Evolutionary conservation across 768 basidiomycete species (phyloP).

Genomic region (Tylopilus subfusipes): DNA sequence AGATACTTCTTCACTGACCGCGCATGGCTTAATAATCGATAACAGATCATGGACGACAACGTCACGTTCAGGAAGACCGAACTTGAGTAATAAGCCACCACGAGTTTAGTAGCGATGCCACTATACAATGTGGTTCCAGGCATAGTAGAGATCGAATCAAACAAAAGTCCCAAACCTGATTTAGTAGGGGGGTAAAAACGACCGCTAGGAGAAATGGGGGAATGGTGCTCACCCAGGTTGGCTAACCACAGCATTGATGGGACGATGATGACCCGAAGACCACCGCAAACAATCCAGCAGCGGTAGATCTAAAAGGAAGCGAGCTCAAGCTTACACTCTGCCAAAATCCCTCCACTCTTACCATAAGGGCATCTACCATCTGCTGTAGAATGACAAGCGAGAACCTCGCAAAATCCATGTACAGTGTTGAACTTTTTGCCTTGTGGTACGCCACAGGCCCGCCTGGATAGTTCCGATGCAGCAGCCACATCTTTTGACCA

Average conservation of each 20-base stretch:
- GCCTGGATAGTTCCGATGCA: not conserved
- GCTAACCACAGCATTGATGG: not conserved
- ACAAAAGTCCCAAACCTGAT: not conserved
- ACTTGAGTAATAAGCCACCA: not conserved
- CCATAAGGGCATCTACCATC: not conserved
- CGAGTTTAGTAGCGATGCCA: not conserved
- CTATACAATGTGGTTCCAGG: not conserved
- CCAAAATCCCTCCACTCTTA: not conserved
- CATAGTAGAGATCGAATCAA: not conserved
- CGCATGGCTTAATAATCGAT: not conserved
- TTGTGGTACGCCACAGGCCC: not conserved
- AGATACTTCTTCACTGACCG: not conserved
- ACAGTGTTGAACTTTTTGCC: not conserved
- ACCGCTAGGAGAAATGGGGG: not conserved
- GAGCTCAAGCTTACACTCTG: not conserved
- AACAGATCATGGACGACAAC: not conserved
- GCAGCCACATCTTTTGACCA: not conserved
- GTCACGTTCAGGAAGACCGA: not conserved
- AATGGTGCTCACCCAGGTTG: not conserved
- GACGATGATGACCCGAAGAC: not conserved
- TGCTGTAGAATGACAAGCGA: not conserved
- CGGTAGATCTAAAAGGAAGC: not conserved
- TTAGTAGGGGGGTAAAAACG: not conserved
- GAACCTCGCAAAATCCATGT: not conserved
- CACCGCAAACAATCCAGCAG: not conserved